Evolutionary conservation across 83 land plant species (phyloP).

Genomic region (Thuja plicata): DNA sequence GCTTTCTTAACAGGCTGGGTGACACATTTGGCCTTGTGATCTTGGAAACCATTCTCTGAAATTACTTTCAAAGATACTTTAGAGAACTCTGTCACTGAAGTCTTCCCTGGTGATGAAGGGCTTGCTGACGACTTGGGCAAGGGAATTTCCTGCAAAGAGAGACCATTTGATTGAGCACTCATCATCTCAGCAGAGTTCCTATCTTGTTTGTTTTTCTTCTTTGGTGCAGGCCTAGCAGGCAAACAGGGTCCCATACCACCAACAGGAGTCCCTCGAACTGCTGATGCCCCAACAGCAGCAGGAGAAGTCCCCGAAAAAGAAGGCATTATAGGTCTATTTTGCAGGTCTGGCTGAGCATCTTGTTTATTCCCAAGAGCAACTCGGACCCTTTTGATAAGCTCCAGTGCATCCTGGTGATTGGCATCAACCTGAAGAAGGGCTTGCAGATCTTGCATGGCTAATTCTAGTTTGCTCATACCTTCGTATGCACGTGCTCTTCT

Average conservation of each 20-base stretch:
- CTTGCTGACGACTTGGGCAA: slow-evolving; percentile 12
- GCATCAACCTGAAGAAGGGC: slow-evolving; percentile 49
- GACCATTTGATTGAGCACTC: slow-evolving; percentile 8
- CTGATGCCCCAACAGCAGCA: slow-evolving; percentile 53
- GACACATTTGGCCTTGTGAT: slow-evolving; percentile 12
- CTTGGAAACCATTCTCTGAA: background rate
- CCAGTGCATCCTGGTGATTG: slow-evolving; percentile 67
- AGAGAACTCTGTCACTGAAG: background rate
- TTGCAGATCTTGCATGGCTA: slow-evolving; percentile 69
- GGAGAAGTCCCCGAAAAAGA: slow-evolving; percentile 17
- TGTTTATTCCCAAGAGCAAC: slow-evolving; percentile 35
- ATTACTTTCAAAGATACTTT: background rate
- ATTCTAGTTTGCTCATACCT: slow-evolving; percentile 52
- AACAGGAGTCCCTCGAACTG: slow-evolving; percentile 62
- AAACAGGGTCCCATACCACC: slow-evolving; percentile 67
- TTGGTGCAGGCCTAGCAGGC: slow-evolving; percentile 59
- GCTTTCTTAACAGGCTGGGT: slow-evolving; percentile 16
- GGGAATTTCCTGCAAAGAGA: background rate
- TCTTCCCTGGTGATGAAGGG: slow-evolving; percentile 10
- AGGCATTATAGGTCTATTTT: slow-evolving; percentile 5
- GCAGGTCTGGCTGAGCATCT: slow-evolving; percentile 50
- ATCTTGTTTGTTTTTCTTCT: slow-evolving; percentile 32
- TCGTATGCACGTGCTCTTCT: slow-evolving; percentile 80
- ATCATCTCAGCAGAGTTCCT: background rate
- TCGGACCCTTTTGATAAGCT: slow-evolving; percentile 55